Base-by-base conservation (phyloP, 192 early-diverging fungal species). In the Spizellomyces sp. region DNA sequence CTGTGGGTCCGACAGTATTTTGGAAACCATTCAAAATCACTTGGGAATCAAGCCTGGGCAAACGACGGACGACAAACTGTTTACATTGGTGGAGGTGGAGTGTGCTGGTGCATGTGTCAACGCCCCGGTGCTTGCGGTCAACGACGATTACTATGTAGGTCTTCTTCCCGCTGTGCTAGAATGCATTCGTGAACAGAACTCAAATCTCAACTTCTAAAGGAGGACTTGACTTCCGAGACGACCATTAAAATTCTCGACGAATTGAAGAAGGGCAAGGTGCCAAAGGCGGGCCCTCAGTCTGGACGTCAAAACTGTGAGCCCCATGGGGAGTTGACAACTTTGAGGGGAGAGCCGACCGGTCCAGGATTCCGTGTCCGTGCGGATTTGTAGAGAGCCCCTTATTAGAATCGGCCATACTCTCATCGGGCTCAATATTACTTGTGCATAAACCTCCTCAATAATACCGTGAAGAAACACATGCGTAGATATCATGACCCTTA, bases 51-150 rank as follows among this genome's bases (percentile, higher is more conserved):
- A 98, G 75, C 89, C 93, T 48, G 96, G 95, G 56, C 89, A 97
- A 79, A 99, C 98, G 15, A 96, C 96, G 48, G 70, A 83, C 54
- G 98, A 99, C 76, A 92, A 92, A 71, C 80, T 92, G 70, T 98
- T 99, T 77, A 99, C 98, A 22, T 82, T 99, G 58, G 96, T 98
- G n/a, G 98, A 99, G 78, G 98, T 99, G 27, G 98, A 99, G 81
- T 99, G 98, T 72, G 98, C 98, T 42, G 98, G 95, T 62, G 98
- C 98, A 15, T 99, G 98, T 76, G 89, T 95, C 62, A 99, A 99
- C 71, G 95, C 96, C 12, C 98, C 96, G 4, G 96, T 99, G 6
- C 81, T 99, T 75, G 95, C 98, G 50, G 89, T 98, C 63, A 98
- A 98, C 80, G 96, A 98, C 64, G 96, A 98, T 68, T 98, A 98